Percentiles rank a stretch among this genome's conserved stretches.
Evolutionary conservation across 805 yeast genomes (phyloP).

Genomic region (Wickerhamomyces chambardii): DNA sequence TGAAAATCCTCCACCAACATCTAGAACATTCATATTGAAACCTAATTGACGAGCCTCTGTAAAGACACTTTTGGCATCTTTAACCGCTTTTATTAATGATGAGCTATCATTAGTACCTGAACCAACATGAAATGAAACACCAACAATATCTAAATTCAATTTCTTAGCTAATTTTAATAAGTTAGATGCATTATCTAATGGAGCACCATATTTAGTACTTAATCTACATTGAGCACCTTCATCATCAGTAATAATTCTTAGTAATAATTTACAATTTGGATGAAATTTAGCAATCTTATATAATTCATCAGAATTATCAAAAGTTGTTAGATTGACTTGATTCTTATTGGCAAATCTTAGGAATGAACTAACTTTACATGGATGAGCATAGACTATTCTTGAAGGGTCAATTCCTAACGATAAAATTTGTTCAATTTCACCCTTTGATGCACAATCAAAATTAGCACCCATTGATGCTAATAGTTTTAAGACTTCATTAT

Average conservation of each 20-base stretch:
- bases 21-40: constrained; percentile 46
- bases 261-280: constrained; percentile 60
- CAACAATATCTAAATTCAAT: constrained; percentile 57
- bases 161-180: constrained; percentile 55
- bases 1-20: constrained; percentile 92
- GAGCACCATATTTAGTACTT: constrained; percentile 85
- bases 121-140: constrained; percentile 95
- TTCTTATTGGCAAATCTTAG: constrained; percentile 57
- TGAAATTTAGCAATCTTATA: constrained; percentile 59
- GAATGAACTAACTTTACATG: constrained; percentile 84
- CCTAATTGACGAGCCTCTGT: constrained; percentile 43
- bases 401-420: constrained; percentile 52
- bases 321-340: constrained; percentile 68
- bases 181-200: constrained; percentile 38
- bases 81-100: constrained; percentile 61
- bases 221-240: constrained; percentile 78
- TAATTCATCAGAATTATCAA: constrained; percentile 83
- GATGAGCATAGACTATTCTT: constrained; percentile 84
- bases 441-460: constrained; percentile 90
- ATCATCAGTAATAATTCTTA: constrained; percentile 88
- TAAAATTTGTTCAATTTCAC: constrained; percentile 67
- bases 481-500: constrained; percentile 43
- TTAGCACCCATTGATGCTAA: constrained; percentile 59
- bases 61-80: constrained; percentile 63
- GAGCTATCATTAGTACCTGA: constrained; percentile 78